Percentiles rank a stretch among this genome's conserved stretches.
Evolutionary conservation across 306 rosid species (phyloP).

Genomic region (Vigna trinervia): DNA sequence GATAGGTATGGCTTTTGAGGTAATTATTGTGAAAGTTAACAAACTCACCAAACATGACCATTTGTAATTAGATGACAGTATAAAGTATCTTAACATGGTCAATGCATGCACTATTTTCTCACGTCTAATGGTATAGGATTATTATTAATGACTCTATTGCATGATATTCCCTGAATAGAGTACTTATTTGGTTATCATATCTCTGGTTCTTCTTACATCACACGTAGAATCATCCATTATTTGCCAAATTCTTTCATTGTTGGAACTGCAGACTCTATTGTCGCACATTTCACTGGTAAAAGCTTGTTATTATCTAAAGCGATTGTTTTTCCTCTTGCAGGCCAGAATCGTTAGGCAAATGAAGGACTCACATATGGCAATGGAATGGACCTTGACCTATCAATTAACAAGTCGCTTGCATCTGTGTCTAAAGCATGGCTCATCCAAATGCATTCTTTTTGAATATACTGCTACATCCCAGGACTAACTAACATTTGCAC

Average conservation of each 20-base stretch:
- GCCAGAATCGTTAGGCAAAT: constrained; percentile 87
- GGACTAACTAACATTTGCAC: constrained; percentile 51
- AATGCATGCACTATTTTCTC: no score
- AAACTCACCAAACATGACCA: no score
- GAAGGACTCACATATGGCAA: constrained; percentile 93
- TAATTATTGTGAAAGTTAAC: no score
- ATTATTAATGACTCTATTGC: not conserved
- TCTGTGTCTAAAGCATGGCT: constrained; percentile 73
- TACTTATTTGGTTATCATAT: no score
- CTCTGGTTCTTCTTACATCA: not conserved
- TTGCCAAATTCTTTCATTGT: not conserved
- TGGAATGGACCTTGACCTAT: constrained; percentile 90
- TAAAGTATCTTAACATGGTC: no score
- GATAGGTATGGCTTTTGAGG: no score
- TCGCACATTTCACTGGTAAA: not conserved
- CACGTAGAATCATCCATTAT: not conserved
- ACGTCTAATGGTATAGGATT: no score
- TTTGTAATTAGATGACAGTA: no score
- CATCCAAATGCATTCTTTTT: constrained; percentile 72
- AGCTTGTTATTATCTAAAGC: constrained; percentile 12
- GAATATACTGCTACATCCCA: constrained; percentile 82
- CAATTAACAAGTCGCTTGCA: constrained; percentile 85
- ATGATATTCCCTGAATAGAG: no score
- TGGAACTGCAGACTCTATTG: constrained; percentile 24
- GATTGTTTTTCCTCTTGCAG: constrained; percentile 45